These are phyloP conservation scores for Tylopilus sp. DNA, from an alignment of 768 basidiomycete genomes.

Conservation along the genomic window DNA sequence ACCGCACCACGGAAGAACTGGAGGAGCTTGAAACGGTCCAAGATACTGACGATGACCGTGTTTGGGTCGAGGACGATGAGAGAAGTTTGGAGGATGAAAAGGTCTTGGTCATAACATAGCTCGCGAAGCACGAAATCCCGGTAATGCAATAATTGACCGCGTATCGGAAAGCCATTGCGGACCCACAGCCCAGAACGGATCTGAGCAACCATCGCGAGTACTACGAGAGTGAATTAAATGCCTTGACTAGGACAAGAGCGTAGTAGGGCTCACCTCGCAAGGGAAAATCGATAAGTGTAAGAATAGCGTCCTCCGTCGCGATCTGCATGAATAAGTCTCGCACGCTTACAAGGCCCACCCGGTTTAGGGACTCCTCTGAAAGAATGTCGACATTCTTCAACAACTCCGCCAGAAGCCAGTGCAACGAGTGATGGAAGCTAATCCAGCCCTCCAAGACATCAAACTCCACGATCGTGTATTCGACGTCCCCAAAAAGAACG, in stretches of 20 bases:
- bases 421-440: conserved; percentile 89
- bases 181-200: conserved; percentile 96
- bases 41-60: conserved; percentile 75
- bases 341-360: conserved; percentile 51
- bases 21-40: conserved; percentile 84
- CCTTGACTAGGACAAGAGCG: not conserved
- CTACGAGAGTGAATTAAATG: conserved; percentile 37
- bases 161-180: conserved; percentile 93
- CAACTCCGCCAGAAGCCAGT: conserved; percentile 87
- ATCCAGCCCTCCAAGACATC: conserved; percentile 80
- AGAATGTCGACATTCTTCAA: conserved; percentile 79
- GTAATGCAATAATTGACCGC: conserved; percentile 93
- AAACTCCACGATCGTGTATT: conserved; percentile 68
- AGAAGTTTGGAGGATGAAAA: conserved; percentile 85
- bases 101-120: conserved; percentile 93
- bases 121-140: conserved; percentile 95
- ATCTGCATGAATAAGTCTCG: conserved; percentile 59
- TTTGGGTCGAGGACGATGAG: conserved; percentile 78
- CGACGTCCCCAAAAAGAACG: conserved; percentile 57
- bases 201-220: conserved; percentile 89
- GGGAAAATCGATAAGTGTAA: conserved; percentile 85
- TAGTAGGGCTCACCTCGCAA: conserved; percentile 62
- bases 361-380: conserved; percentile 48
- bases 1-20: conserved; percentile 71
- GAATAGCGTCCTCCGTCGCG: conserved; percentile 62